Base-by-base conservation (phyloP, 108 stramenopile genomes). In the Cyclostephanos invisitatus region DNA sequence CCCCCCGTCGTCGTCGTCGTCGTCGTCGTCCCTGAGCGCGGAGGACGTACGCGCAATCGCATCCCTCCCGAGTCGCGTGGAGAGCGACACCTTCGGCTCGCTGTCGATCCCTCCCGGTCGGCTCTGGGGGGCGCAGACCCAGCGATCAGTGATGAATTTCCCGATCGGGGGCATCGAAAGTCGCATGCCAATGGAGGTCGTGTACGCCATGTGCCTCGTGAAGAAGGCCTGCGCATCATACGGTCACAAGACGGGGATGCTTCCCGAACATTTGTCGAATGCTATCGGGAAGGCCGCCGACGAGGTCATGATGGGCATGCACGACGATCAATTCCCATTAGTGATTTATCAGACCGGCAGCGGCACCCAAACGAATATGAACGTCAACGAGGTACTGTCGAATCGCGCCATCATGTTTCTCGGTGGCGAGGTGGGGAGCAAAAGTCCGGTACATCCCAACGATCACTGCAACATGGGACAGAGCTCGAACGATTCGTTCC, bases 331-430 rank as follows among this genome's bases (percentile, higher is more conserved):
- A 49, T 98, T 99, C 82, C 98, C 98, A 7, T 79, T 99, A 27
- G 91, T 97, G 8, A 91, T 94, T 40, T 99, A 89, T 70, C 98
- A 99, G 81, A 99, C 98, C 7, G 98, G 98, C 40, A 83, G 80
- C 28, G 98, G 98, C 0, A 99, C 98, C 7, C 98, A 99, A 75
- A 97, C 96, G 35, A 99, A 99, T 78, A 99, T 99, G 98, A 99
- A 99, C 79, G 94, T 94, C 28, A 99, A 99, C 80, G 98, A 99
- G 78, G 98, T 99, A 1, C 75, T 99, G 38, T 86, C 97, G 17
- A 99, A 99, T 81, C 86, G 97, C 25, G 97, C 98, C 17, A 98
- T 96, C 79, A 91, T 97, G 87, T 83, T 97, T 44, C 75, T 98
- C 22, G 96, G 95, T 28, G 97, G 97, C 18, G 85, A 74, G 49